A percentile compares a stretch with the other conserved stretches of the same genome.
These are phyloP conservation scores for Anisogramma anomala DNA, from an alignment of 2,329 filamentous ascomycete species.

Conservation along the genomic window DNA sequence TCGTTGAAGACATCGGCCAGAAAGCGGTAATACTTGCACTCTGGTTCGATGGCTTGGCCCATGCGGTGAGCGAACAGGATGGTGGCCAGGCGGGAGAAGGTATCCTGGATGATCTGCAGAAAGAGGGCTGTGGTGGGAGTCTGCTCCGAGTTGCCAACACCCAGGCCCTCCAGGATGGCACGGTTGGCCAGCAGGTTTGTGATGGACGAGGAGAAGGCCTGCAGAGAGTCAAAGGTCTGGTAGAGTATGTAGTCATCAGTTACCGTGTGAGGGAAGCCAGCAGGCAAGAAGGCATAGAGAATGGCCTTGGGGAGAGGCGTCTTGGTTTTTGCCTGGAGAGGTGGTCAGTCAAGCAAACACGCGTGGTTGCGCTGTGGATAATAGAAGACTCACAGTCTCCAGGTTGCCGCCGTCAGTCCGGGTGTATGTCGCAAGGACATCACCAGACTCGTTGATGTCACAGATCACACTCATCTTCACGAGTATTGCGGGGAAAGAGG, in stretches of 20 bases:
- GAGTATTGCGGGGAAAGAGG: neutral
- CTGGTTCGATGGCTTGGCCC: slow-evolving; percentile 72
- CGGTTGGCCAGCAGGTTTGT: slow-evolving; percentile 68
- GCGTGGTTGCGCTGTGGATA: too few relatives aligned
- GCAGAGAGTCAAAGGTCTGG: slow-evolving; percentile 60
- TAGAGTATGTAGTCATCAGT: slow-evolving; percentile 73
- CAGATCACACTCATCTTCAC: slow-evolving; percentile 22
- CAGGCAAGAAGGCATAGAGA: slow-evolving; percentile 69
- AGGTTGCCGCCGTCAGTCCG: slow-evolving; percentile 17
- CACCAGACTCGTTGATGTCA: slow-evolving; percentile 28
- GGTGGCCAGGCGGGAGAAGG: slow-evolving; percentile 68
- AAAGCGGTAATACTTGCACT: slow-evolving; percentile 82
- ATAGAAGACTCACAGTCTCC: slow-evolving; percentile 17
- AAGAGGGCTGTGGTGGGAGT: slow-evolving; percentile 73
- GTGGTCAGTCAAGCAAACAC: neutral
- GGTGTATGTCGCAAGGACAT: slow-evolving; percentile 26
- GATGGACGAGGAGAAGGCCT: slow-evolving; percentile 76
- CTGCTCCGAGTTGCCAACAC: slow-evolving; percentile 68
- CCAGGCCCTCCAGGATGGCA: slow-evolving; percentile 68
- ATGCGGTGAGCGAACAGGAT: slow-evolving; percentile 77
- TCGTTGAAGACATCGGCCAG: slow-evolving; percentile 86
- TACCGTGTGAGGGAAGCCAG: slow-evolving; percentile 80
- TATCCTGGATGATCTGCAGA: slow-evolving; percentile 72
- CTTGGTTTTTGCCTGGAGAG: slow-evolving; percentile 23
- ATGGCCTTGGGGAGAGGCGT: slow-evolving; percentile 27